phyloP scores from a whole-genome alignment of 73 alveolate genomes.

The Tetrahymena thermophila region DNA sequence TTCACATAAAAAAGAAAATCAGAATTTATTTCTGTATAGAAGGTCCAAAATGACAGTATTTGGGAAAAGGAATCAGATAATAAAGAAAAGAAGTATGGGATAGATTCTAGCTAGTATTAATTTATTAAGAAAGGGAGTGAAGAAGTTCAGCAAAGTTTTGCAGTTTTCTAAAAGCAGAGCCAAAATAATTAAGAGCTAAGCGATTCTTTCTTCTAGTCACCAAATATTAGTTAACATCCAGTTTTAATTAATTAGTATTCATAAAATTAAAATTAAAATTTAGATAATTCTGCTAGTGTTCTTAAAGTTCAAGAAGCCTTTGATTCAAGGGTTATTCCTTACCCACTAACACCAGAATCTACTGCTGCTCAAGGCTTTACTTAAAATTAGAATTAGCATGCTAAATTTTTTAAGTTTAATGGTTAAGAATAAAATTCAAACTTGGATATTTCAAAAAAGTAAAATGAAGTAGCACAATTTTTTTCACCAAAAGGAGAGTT shows the following conservation, averaged over 20 bases:
- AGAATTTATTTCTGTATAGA: neutral
- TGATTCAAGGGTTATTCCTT: neutral
- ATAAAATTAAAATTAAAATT: neutral
- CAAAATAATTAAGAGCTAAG: neutral
- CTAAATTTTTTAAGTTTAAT: neutral
- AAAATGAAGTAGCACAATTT: neutral
- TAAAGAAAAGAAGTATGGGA: neutral
- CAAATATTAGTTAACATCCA: neutral
- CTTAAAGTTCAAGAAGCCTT: neutral
- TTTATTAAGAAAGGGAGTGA: neutral
- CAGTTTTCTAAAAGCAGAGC: neutral
- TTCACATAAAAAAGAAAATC: neutral
- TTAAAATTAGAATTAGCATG: neutral
- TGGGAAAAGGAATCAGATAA: neutral
- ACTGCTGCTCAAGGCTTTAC: neutral
- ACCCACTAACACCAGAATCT: neutral
- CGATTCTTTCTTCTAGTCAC: neutral
- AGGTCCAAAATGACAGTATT: neutral
- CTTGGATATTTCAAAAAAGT: neutral
- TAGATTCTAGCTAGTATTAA: neutral
- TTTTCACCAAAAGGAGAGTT: neutral
- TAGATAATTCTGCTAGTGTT: neutral
- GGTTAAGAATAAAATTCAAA: neutral
- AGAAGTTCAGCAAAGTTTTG: neutral
- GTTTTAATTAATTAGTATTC: neutral